Conservation (phyloP, 1,139 yeast species). For the Taphrina deformans region DNA sequence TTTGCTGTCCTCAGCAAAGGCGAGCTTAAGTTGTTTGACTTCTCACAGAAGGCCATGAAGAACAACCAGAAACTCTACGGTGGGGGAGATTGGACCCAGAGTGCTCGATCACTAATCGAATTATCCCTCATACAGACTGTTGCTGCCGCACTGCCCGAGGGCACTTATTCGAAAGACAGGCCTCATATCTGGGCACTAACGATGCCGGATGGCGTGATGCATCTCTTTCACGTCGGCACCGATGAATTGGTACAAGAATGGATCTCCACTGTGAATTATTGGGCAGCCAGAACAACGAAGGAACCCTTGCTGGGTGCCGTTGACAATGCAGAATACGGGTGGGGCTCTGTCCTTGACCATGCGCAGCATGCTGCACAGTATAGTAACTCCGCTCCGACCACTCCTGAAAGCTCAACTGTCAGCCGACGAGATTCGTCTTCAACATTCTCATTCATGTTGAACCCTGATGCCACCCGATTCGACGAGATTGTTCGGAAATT, state of each 20-base stretch:
- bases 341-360: constrained; percentile 50
- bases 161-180: constrained; percentile 41
- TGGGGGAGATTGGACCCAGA: constrained; percentile 65
- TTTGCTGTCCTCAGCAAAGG: constrained; percentile 46
- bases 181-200: constrained; percentile 43
- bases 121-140: constrained; percentile 45
- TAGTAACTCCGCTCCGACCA: background rate
- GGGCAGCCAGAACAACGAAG: constrained; percentile 84
- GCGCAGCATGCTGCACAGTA: background rate
- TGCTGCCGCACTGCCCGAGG: constrained; percentile 39
- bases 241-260: constrained; percentile 68
- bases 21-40: constrained; percentile 44
- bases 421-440: background rate
- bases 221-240: constrained; percentile 57
- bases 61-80: constrained; percentile 48
- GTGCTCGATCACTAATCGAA: constrained; percentile 44
- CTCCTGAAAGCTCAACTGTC: background rate
- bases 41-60: constrained; percentile 39
- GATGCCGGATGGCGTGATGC: constrained; percentile 46
- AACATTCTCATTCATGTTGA: background rate
- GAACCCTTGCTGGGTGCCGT: constrained; percentile 66
- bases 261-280: constrained; percentile 77
- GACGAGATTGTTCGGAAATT: background rate
- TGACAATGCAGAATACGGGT: constrained; percentile 78
- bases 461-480: background rate